Conservation (phyloP, 805 yeast species). For the Lipomyces orientalis region DNA sequence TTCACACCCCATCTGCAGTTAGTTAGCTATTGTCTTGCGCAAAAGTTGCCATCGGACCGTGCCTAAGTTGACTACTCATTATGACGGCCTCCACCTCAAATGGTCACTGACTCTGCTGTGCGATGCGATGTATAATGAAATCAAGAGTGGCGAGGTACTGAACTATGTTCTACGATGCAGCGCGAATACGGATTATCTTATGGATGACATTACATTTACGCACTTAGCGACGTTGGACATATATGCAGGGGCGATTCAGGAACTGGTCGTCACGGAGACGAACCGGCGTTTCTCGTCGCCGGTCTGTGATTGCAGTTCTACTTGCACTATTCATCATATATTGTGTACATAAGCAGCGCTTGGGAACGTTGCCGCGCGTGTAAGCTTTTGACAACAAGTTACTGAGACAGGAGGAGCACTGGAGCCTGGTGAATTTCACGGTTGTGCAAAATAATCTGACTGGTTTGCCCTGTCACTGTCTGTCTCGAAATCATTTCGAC, state of each 20-base stretch:
- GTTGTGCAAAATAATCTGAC: no score
- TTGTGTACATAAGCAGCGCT: no score
- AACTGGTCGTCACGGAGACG: no score
- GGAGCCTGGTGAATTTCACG: no score
- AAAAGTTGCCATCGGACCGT: neutral
- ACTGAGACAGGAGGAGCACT: no score
- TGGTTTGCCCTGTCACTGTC: no score
- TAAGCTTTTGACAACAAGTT: no score
- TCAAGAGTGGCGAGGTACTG: neutral
- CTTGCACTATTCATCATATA: no score
- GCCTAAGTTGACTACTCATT: conserved; percentile 30
- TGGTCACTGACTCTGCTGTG: neutral
- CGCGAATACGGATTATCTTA: neutral
- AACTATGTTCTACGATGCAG: neutral
- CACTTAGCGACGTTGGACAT: neutral
- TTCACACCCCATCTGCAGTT: conserved; percentile 26
- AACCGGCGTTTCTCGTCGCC: no score
- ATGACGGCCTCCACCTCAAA: neutral
- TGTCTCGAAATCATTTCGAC: no score
- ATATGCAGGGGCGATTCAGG: neutral
- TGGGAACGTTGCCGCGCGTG: no score
- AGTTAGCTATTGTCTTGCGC: neutral
- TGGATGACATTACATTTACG: neutral
- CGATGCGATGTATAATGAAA: neutral
- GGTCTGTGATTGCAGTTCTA: no score